These are phyloP conservation scores for Entophlyctis luteolus DNA, from an alignment of 192 early-diverging fungal species.

Conservation along the genomic window DNA sequence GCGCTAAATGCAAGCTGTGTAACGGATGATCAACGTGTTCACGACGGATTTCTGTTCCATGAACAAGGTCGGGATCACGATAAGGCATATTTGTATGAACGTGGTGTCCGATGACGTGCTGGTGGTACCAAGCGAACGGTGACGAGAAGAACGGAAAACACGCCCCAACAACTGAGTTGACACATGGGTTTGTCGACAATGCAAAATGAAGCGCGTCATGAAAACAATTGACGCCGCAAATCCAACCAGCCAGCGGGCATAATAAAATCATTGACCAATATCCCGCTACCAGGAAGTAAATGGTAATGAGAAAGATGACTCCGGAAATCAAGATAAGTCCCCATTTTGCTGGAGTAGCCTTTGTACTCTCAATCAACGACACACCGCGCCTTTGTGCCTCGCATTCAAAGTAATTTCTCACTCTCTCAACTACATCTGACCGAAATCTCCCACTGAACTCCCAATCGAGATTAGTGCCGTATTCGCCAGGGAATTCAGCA, in stretches of 20 bases:
- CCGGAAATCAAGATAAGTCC: not conserved
- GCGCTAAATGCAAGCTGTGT: not conserved
- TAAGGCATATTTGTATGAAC: constrained; percentile 11
- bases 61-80: constrained; percentile 9
- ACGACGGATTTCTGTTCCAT: constrained; percentile 5
- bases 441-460: not conserved
- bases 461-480: not conserved
- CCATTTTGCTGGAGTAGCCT: constrained; percentile 9
- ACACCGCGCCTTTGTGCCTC: constrained; percentile 15
- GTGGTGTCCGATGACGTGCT: constrained; percentile 18
- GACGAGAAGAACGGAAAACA: constrained; percentile 12
- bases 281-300: not conserved
- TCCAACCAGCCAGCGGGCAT: not conserved
- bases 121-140: constrained; percentile 1
- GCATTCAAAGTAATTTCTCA: not conserved
- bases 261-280: constrained; percentile 7
- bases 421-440: not conserved
- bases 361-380: constrained; percentile 2
- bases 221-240: constrained; percentile 10
- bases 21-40: not conserved
- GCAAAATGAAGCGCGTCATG: constrained; percentile 15
- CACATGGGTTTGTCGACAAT: not conserved
- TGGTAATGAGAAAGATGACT: not conserved
- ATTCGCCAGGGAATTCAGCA: not conserved
- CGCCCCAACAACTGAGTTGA: not conserved